Percentiles rank a stretch among this genome's conserved stretches.
phyloP scores from a whole-genome alignment of 2,329 filamentous ascomycete genomes.

The Aspergillus caelatus region DNA sequence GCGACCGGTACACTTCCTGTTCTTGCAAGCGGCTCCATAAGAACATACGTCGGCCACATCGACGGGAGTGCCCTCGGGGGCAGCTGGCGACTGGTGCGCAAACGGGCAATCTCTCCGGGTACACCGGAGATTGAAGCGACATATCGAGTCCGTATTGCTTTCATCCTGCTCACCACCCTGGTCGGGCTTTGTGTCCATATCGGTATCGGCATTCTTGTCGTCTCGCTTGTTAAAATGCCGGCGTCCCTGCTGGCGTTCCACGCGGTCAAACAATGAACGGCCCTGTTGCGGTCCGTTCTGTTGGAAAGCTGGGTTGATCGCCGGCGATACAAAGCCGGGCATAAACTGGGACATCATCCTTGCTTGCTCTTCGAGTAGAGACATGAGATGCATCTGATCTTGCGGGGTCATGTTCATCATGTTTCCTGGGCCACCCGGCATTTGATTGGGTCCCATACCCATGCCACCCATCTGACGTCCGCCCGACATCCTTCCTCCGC shows the following conservation, averaged over 20 bases:
- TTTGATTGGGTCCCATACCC: conserved; percentile 39
- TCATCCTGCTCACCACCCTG: conserved; percentile 52
- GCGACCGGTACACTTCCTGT: conserved; percentile 86
- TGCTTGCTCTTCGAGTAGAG: conserved; percentile 82
- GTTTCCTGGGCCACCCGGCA: conserved; percentile 40
- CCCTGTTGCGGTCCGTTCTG: conserved; percentile 49
- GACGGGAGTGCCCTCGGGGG: conserved; percentile 73
- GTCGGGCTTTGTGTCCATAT: conserved; percentile 45
- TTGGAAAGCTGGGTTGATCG: conserved; percentile 58
- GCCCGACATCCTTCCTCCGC: conserved; percentile 46
- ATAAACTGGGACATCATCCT: conserved; percentile 79
- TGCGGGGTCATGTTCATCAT: conserved; percentile 63
- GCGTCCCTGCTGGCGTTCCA: conserved; percentile 51
- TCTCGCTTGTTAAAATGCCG: conserved; percentile 59
- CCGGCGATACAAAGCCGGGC: conserved; percentile 56
- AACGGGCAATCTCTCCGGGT: conserved; percentile 88
- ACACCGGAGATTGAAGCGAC: conserved; percentile 88
- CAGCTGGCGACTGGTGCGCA: conserved; percentile 91
- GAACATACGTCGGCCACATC: conserved; percentile 80
- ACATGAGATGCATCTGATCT: conserved; percentile 73
- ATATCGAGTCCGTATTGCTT: conserved; percentile 67
- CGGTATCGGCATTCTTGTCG: conserved; percentile 31
- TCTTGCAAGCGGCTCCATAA: conserved; percentile 91
- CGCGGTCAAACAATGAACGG: conserved; percentile 74
- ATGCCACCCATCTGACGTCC: conserved; percentile 52